Conservation (phyloP, 2,329 filamentous ascomycete species). For the Penicillium griseofulvum region DNA sequence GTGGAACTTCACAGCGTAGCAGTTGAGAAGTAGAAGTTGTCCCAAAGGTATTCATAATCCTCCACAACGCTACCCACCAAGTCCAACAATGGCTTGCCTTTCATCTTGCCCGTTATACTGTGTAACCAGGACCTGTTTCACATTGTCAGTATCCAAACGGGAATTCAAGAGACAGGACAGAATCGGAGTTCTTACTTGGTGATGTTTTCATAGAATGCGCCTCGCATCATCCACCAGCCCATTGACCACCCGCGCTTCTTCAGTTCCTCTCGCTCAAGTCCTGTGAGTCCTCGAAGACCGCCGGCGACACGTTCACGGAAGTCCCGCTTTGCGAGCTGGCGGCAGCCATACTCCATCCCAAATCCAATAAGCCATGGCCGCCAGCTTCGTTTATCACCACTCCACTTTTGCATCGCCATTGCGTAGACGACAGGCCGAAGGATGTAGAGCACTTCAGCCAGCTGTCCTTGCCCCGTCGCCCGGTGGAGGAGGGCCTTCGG, state of each 20-base stretch:
- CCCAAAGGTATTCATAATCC: conserved; percentile 97
- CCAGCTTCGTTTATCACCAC: conserved; percentile 75
- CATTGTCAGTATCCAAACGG: conserved; percentile 23
- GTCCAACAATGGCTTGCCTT: conserved; percentile 70
- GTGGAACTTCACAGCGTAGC: conserved; percentile 47
- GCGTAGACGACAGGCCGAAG: conserved; percentile 85
- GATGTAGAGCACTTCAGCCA: conserved; percentile 90
- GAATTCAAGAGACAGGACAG: not conserved
- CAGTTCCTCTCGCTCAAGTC: conserved; percentile 86
- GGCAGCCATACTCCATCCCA: conserved; percentile 78
- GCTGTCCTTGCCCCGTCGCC: conserved; percentile 67
- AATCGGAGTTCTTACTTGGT: conserved; percentile 56
- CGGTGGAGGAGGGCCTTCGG: conserved; percentile 82
- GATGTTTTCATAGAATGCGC: conserved; percentile 93
- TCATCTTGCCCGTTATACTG: conserved; percentile 68
- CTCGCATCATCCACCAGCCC: conserved; percentile 94
- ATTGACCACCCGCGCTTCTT: conserved; percentile 83
- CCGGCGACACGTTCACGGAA: conserved; percentile 63
- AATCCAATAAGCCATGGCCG: conserved; percentile 86
- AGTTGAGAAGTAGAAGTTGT: conserved; percentile 89
- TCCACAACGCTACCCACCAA: conserved; percentile 83
- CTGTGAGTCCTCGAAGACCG: conserved; percentile 72
- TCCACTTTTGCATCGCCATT: conserved; percentile 71
- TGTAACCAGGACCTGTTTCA: conserved; percentile 58
- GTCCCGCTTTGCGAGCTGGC: conserved; percentile 74